These are phyloP conservation scores for Macrophomina tecta DNA, from an alignment of 2,329 filamentous ascomycete species.

Conservation along the genomic window DNA sequence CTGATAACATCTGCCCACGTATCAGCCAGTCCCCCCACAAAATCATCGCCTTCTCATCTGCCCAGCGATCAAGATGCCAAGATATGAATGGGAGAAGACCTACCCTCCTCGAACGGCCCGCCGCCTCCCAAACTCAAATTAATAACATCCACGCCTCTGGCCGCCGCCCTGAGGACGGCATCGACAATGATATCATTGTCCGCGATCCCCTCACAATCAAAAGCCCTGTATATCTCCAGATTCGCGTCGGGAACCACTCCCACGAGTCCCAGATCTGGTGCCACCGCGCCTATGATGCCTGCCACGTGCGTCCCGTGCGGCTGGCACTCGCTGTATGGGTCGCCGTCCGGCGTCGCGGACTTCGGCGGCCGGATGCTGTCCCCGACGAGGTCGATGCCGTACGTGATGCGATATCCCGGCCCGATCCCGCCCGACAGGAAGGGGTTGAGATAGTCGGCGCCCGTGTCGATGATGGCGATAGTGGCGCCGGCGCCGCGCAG, in stretches of 20 bases:
- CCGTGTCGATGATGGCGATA: constrained; percentile 1
- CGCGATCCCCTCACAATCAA: constrained; percentile 4
- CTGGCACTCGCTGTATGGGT: not conserved
- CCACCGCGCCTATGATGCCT: not conserved
- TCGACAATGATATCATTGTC: not conserved
- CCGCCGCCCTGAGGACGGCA: not conserved
- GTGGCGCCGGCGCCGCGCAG: not conserved
- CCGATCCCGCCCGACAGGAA: constrained; percentile 5
- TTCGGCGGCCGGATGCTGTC: constrained; percentile 4
- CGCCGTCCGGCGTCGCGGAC: not conserved
- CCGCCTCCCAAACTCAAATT: constrained; percentile 9
- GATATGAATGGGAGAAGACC: not conserved
- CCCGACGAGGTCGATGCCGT: not conserved
- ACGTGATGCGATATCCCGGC: not conserved
- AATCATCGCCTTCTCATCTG: not conserved
- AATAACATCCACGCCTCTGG: not conserved
- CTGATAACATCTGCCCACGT: not conserved
- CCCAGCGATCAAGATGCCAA: not conserved
- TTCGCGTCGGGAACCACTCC: not conserved
- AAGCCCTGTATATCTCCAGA: constrained; percentile 1
- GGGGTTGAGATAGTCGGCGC: constrained; percentile 1
- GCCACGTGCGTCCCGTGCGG: constrained; percentile 9
- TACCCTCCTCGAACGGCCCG: constrained; percentile 9
- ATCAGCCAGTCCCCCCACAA: not conserved
- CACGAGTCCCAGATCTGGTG: not conserved